These are phyloP conservation scores for Arabis hirsuta DNA, from an alignment of 345 rosid genomes.

Conservation along the genomic window DNA sequence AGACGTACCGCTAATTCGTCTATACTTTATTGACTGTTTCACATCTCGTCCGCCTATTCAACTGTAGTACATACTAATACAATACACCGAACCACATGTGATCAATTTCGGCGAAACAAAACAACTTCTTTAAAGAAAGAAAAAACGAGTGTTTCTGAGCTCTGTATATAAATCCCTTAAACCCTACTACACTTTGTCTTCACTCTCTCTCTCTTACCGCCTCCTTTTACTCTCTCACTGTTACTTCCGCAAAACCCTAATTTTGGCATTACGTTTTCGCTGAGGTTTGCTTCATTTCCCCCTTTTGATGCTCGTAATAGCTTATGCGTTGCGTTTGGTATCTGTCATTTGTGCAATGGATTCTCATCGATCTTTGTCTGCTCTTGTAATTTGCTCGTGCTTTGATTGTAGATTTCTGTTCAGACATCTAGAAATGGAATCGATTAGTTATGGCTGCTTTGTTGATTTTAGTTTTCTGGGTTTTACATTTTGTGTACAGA, in stretches of 20 bases:
- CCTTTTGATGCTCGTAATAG: neutral
- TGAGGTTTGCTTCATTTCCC: conserved; percentile 30
- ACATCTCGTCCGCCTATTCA: neutral
- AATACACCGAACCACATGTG: conserved; percentile 1
- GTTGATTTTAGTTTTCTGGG: conserved; percentile 14
- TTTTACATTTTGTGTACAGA: neutral
- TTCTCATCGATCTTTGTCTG: neutral
- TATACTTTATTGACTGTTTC: neutral
- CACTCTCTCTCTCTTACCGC: conserved; percentile 5
- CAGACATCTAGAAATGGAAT: neutral
- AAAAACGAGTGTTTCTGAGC: neutral
- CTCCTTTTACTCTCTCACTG: conserved; percentile 19
- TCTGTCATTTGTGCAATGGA: neutral
- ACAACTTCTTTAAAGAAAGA: neutral
- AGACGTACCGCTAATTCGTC: too few species aligned
- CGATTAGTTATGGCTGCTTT: neutral
- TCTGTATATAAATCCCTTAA: conserved; percentile 35
- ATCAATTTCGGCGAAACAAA: neutral
- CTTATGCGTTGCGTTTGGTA: neutral
- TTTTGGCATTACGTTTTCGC: neutral
- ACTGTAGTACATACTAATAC: neutral
- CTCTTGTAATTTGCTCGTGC: neutral
- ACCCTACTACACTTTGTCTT: conserved; percentile 33
- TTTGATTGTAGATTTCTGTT: neutral
- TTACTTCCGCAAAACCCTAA: conserved; percentile 25